Evolutionary conservation across 2,329 filamentous ascomycete genomes (phyloP).

Genomic region (Pseudocercospora cruenta): DNA sequence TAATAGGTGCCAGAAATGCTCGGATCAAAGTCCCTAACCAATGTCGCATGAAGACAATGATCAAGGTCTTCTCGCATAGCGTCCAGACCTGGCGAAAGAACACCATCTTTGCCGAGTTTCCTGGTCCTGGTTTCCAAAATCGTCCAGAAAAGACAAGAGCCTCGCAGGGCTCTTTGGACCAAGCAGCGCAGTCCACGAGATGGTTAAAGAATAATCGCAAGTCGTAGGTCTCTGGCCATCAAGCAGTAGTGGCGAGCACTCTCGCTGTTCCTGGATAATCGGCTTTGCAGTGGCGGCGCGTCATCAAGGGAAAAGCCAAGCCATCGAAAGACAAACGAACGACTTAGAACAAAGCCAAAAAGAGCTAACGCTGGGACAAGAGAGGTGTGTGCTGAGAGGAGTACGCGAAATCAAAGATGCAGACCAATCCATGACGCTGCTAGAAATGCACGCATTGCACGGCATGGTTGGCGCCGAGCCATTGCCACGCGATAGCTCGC

Average conservation of each 20-base stretch:
- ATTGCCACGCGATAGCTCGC: background rate
- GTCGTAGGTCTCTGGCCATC: background rate
- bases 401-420: slow-evolving; percentile 1
- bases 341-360: background rate
- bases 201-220: background rate
- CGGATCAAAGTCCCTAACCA: slow-evolving; percentile 58
- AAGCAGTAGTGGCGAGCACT: background rate
- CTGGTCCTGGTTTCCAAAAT: background rate
- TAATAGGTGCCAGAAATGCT: slow-evolving; percentile 60
- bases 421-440: slow-evolving; percentile 4
- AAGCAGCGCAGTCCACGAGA: background rate
- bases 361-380: background rate
- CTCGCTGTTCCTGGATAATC: background rate
- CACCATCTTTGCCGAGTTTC: slow-evolving; percentile 22
- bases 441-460: background rate
- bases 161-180: background rate
- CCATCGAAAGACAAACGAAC: background rate
- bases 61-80: slow-evolving; percentile 61
- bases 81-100: slow-evolving; percentile 57
- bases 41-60: slow-evolving; percentile 58
- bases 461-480: slow-evolving; percentile 4
- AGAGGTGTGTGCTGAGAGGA: background rate
- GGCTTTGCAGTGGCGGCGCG: background rate
- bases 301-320: background rate
- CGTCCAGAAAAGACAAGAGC: background rate